Base-by-base conservation (phyloP, 495 filamentous ascomycete species). In the Penicillium arizonense region DNA sequence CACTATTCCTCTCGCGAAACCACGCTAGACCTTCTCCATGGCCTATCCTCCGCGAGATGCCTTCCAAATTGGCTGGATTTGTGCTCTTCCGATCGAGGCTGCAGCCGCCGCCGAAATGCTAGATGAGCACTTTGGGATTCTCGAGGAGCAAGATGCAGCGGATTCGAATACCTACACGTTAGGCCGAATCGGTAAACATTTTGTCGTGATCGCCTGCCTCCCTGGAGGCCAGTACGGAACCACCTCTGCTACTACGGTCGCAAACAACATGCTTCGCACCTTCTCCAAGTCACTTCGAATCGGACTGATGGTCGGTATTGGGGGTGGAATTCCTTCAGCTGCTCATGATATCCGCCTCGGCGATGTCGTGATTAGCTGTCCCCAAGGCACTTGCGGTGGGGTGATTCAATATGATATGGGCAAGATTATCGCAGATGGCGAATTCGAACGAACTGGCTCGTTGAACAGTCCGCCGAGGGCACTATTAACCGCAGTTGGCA, bases 1-100 rank as follows among this genome's bases (percentile, higher is more conserved):
- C 18, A 18, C 18, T 18, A 18, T 18, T 18, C 18, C 18, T 18
- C 18, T 18, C 18, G 18, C 18, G 18, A 18, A 18, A 18, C 18
- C 18, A 18, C 18, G 18, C 18, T 18, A 18, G 18, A 18, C 18
- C 1, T 18, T 18, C 18, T 18, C 18, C 18, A 18, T 44, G 41
- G 24, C 41, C 79, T 40, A 21, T 47, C 54, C 52, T 14, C 24
- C 50, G 33, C 56, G 44, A 21, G 65, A 72, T 38, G 63, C 69
- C 11, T 83, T 79, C 52, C 74, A 66, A 2, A 66, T 84, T 6
- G 79, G 73, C 30, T 80, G 76, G 74, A 74, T 83, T 6, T 44
- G n/a, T 50, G 47, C 18, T 53, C 41, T 34, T 44, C 49, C 28
- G 40, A 36, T 35, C 56, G 50, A 30, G 65, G 32, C 57, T 55